A percentile compares a stretch with the other conserved stretches of the same genome.
phyloP scores from a whole-genome alignment of 108 stramenopile genomes.

The Bacterosira constricta region DNA sequence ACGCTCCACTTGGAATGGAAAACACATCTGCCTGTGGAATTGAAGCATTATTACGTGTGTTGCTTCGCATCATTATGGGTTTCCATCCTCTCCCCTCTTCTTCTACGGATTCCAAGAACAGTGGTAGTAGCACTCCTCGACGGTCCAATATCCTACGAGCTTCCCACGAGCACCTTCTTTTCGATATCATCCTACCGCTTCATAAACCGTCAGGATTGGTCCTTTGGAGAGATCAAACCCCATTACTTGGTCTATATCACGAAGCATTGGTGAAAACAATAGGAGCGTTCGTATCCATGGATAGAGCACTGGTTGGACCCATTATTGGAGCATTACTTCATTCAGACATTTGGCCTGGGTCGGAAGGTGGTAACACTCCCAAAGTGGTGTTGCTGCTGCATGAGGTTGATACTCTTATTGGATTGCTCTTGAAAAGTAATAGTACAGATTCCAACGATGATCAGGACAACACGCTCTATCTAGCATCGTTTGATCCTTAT shows the following conservation, averaged over 20 bases:
- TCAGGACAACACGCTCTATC: neutral
- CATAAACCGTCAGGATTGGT: conserved; percentile 84
- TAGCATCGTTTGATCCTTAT: conserved; percentile 33
- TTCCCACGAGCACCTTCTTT: conserved; percentile 58
- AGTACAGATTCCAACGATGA: neutral
- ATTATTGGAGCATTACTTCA: conserved; percentile 60
- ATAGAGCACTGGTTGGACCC: conserved; percentile 46
- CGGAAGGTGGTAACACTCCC: conserved; percentile 68
- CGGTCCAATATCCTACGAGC: conserved; percentile 19
- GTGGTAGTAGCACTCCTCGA: neutral
- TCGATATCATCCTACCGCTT: conserved; percentile 71
- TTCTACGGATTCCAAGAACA: neutral
- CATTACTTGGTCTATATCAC: conserved; percentile 78
- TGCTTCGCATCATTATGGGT: conserved; percentile 63
- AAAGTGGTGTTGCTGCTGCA: conserved; percentile 81
- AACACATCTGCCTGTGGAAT: conserved; percentile 74
- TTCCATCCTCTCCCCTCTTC: conserved; percentile 15
- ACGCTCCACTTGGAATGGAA: conserved; percentile 53
- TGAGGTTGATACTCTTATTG: conserved; percentile 80
- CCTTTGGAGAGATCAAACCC: conserved; percentile 85
- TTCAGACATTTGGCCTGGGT: conserved; percentile 70
- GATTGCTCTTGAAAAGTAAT: conserved; percentile 26
- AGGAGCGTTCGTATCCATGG: conserved; percentile 48
- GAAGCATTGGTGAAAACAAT: conserved; percentile 77
- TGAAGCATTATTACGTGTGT: conserved; percentile 53